phyloP scores from a whole-genome alignment of 2,329 filamentous ascomycete species.

The Neophaeococcomyces mojaviensis region DNA sequence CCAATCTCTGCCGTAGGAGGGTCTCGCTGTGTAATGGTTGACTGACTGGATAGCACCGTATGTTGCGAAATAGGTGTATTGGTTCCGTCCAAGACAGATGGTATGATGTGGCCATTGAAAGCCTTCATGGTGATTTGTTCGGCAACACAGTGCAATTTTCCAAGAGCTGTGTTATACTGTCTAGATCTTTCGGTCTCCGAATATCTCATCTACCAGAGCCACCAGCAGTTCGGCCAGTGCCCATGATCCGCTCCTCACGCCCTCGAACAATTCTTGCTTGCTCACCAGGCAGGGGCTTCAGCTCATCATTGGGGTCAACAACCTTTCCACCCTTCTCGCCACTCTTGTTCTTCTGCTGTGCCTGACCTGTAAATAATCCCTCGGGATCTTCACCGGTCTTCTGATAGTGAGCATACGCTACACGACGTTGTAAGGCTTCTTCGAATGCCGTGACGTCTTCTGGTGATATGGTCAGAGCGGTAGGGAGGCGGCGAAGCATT shows the following conservation, averaged over 20 bases:
- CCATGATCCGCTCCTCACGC: conserved; percentile 38
- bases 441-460: conserved; percentile 44
- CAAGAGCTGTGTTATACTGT: too few species aligned
- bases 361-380: conserved; percentile 15
- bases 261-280: conserved; percentile 41
- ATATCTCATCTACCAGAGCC: too few species aligned
- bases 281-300: conserved; percentile 43
- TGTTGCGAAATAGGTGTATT: too few species aligned
- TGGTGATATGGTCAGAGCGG: conserved; percentile 42
- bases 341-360: conserved; percentile 24
- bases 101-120: too few species aligned
- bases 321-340: conserved; percentile 12
- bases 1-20: too few species aligned
- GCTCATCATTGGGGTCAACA: conserved; percentile 42
- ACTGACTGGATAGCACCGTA: too few species aligned
- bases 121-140: too few species aligned
- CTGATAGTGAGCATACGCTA: conserved; percentile 19
- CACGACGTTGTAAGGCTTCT: conserved; percentile 25
- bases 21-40: too few species aligned
- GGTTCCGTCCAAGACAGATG: too few species aligned
- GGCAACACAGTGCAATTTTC: too few species aligned
- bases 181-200: too few species aligned
- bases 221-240: background rate
- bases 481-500: conserved; percentile 46
- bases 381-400: conserved; percentile 23